A percentile compares a stretch with the other conserved stretches of the same genome.
These are phyloP conservation scores for Rutstroemia sp. DNA, from an alignment of 2,329 filamentous ascomycete species.

Conservation along the genomic window DNA sequence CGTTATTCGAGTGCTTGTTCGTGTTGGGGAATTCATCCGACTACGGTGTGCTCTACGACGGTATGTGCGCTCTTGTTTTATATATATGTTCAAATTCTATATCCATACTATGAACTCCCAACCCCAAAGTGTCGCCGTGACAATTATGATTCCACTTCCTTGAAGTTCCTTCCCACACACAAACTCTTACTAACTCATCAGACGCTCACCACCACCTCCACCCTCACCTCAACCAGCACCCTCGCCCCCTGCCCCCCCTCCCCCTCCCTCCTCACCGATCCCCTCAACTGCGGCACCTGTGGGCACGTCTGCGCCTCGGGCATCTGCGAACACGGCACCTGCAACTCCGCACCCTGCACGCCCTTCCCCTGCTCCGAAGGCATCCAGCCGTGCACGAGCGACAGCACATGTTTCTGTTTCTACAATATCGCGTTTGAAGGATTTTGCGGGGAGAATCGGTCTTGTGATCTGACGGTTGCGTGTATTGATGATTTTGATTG, in stretches of 20 bases:
- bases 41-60: neutral
- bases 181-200: no score
- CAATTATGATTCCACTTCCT: no score
- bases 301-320: constrained; percentile 3
- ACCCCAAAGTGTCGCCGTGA: no score
- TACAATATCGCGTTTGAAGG: neutral
- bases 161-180: no score
- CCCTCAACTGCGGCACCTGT: constrained; percentile 1
- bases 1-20: constrained; percentile 10
- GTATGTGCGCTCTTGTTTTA: neutral
- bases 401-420: constrained; percentile 1
- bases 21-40: constrained; percentile 7
- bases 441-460: constrained; percentile 3
- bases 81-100: no score
- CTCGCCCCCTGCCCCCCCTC: neutral
- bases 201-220: constrained; percentile 4
- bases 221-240: neutral
- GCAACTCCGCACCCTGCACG: neutral
- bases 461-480: neutral
- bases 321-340: constrained; percentile 7
- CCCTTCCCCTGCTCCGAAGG: constrained; percentile 1
- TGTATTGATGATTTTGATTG: constrained; percentile 7
- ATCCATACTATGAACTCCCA: neutral
- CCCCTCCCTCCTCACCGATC: neutral
- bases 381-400: constrained; percentile 1